phyloP scores from a whole-genome alignment of 73 alveolate species.

The Paramecium primaurelia region DNA sequence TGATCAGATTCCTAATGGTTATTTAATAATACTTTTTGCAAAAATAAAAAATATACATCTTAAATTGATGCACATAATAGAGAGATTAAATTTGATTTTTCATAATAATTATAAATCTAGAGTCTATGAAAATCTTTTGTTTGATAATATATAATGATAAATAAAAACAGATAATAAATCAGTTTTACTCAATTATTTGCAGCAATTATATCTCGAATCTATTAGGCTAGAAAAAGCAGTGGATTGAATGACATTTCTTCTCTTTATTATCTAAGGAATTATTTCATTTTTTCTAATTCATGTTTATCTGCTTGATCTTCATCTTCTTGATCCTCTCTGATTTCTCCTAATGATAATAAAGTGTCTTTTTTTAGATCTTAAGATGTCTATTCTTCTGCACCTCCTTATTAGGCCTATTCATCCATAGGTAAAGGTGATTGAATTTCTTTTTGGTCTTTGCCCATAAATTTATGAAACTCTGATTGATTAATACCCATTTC shows the following conservation, averaged over 20 bases:
- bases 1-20: no score
- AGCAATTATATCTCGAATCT: slow-evolving; percentile 21
- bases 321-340: slow-evolving; percentile 43
- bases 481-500: slow-evolving; percentile 42
- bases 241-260: slow-evolving; percentile 56
- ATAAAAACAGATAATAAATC: not conserved
- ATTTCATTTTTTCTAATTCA: slow-evolving; percentile 54
- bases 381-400: slow-evolving; percentile 39
- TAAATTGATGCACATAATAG: no score
- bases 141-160: not conserved
- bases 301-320: slow-evolving; percentile 48
- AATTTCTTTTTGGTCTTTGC: not conserved
- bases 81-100: no score
- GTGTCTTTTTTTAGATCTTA: not conserved
- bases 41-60: no score
- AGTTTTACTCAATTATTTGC: not conserved
- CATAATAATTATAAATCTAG: not conserved
- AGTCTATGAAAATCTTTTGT: not conserved
- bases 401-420: slow-evolving; percentile 3
- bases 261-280: slow-evolving; percentile 34
- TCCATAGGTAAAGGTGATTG: not conserved
- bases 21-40: no score
- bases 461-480: not conserved
- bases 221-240: slow-evolving; percentile 41
- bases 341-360: not conserved